Evolutionary conservation across 2,329 filamentous ascomycete genomes (phyloP).

Genomic region (Zymoseptoria passerinii): DNA sequence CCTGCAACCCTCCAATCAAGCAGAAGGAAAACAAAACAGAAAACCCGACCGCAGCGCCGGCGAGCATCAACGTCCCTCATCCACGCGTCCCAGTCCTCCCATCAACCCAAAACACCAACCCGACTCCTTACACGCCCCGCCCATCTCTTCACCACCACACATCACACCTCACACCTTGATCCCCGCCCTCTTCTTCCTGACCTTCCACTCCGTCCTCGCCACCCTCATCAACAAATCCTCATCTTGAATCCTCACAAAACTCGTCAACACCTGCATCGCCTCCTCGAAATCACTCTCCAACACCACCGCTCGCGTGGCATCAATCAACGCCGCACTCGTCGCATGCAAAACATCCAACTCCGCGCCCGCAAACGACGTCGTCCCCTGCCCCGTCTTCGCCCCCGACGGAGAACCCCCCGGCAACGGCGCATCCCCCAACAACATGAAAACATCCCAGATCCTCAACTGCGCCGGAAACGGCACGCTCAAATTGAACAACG

Average conservation of each 20-base stretch:
- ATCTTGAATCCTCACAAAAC: conserved; percentile 88
- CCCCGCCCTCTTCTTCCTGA: conserved; percentile 31
- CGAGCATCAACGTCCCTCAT: background rate
- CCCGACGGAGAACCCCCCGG: background rate
- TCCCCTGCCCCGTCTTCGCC: background rate
- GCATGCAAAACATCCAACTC: conserved; percentile 86
- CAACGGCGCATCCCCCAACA: conserved; percentile 61
- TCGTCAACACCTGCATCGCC: conserved; percentile 92
- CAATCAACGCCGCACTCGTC: conserved; percentile 78
- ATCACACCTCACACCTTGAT: background rate
- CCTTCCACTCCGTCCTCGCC: conserved; percentile 77
- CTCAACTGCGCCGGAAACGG: conserved; percentile 90
- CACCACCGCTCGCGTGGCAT: conserved; percentile 79
- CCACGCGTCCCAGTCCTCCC: too few species aligned
- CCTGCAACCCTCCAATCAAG: background rate
- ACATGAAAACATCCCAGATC: conserved; percentile 96
- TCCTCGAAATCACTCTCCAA: conserved; percentile 94
- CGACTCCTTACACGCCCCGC: too few species aligned
- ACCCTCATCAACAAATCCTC: conserved; percentile 91
- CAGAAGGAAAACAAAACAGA: background rate
- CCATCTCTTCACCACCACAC: too few species aligned
- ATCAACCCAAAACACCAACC: too few species aligned
- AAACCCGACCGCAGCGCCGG: too few species aligned
- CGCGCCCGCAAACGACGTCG: conserved; percentile 39
- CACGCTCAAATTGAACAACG: conserved; percentile 92